These are phyloP conservation scores for Trametes sp. DNA, from an alignment of 1,284 basidiomycete genomes.

Conservation along the genomic window DNA sequence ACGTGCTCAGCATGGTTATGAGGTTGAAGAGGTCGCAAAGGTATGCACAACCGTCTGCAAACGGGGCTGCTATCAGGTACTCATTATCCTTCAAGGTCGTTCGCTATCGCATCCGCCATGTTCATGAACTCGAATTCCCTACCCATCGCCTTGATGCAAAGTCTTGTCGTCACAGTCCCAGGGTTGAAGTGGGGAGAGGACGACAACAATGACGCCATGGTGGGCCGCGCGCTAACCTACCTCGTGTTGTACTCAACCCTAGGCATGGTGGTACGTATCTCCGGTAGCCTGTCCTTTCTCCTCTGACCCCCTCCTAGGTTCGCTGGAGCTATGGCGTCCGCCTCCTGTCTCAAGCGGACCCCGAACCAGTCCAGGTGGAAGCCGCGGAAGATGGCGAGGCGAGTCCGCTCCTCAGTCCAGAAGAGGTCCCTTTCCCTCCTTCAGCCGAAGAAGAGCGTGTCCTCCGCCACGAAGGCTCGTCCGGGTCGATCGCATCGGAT, in stretches of 20 bases:
- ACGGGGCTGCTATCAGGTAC: background rate
- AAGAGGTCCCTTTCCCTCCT: constrained; percentile 38
- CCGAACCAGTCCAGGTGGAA: constrained; percentile 36
- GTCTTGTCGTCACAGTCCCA: constrained; percentile 85
- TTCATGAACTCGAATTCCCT: constrained; percentile 95
- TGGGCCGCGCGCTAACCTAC: constrained; percentile 92
- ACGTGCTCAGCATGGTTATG: constrained; percentile 57
- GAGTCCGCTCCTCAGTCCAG: constrained; percentile 39
- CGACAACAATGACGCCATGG: constrained; percentile 87
- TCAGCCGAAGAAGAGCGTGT: constrained; percentile 33
- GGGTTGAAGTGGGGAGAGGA: constrained; percentile 85
- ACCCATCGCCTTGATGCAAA: constrained; percentile 92
- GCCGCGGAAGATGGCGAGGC: constrained; percentile 29
- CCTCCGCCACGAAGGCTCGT: constrained; percentile 30
- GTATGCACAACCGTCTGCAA: constrained; percentile 42
- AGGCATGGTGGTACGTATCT: constrained; percentile 83
- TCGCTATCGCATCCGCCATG: constrained; percentile 86
- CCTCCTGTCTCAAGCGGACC: constrained; percentile 78
- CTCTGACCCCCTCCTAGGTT: constrained; percentile 53
- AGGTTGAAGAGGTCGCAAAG: constrained; percentile 68
- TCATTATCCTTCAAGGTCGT: constrained; percentile 58
- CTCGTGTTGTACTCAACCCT: constrained; percentile 92
- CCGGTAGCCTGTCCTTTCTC: background rate
- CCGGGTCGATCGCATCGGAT: constrained; percentile 28
- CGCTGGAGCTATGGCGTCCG: constrained; percentile 90